Percentiles rank a stretch among this genome's conserved stretches.
Conservation (phyloP, 2,329 filamentous ascomycete genomes). For the Arthrocladium fulminans region DNA sequence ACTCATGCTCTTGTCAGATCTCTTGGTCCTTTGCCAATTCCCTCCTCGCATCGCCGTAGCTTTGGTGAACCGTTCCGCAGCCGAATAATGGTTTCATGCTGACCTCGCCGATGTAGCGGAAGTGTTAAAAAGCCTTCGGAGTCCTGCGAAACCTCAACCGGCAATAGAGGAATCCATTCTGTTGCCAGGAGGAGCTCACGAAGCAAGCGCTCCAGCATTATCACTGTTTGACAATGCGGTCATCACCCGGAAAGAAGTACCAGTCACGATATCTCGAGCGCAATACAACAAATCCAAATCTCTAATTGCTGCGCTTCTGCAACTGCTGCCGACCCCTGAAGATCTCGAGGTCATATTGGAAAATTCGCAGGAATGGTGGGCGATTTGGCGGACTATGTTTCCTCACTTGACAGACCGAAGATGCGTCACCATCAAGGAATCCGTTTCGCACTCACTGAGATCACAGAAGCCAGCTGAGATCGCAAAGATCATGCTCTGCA, state of each 20-base stretch:
- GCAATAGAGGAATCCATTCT: constrained; percentile 16
- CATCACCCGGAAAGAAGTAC: constrained; percentile 26
- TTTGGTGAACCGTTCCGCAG: background rate
- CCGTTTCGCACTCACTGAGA: constrained; percentile 31
- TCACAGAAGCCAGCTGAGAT: constrained; percentile 31
- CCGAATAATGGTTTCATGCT: background rate
- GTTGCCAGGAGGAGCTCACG: constrained; percentile 24
- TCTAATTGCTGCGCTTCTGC: constrained; percentile 24
- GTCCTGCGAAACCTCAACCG: constrained; percentile 12
- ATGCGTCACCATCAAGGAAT: constrained; percentile 25
- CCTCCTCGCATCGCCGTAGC: too few species aligned
- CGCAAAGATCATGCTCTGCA: constrained; percentile 37
- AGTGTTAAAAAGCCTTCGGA: constrained; percentile 23
- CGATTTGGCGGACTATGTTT: constrained; percentile 28
- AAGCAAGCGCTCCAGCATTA: constrained; percentile 29
- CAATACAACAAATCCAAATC: constrained; percentile 24
- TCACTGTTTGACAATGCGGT: constrained; percentile 33
- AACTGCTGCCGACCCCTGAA: constrained; percentile 28
- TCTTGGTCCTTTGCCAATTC: background rate
- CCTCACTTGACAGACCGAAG: constrained; percentile 26
- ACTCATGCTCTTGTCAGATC: background rate
- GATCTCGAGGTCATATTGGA: constrained; percentile 29
- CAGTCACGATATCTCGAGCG: constrained; percentile 21
- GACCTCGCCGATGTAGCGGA: constrained; percentile 14
- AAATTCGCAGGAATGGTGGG: constrained; percentile 26